Base-by-base conservation (phyloP, 2,329 filamentous ascomycete species). In the Fonsecaea monophora region DNA sequence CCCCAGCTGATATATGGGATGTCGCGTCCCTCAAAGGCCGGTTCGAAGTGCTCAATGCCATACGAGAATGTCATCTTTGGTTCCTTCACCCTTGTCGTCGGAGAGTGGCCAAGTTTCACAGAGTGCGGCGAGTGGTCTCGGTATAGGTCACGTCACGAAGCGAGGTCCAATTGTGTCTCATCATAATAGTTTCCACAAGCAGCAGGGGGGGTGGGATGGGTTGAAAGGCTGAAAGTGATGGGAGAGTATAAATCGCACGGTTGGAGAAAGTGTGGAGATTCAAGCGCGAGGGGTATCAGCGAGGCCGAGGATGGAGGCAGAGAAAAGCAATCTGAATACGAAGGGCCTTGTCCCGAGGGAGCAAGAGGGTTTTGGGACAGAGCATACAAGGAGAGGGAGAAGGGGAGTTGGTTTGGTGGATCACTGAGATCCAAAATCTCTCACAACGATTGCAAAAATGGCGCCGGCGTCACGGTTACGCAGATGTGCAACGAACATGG, bases 1-100 rank as follows among this genome's bases (percentile, higher is more conserved):
- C 83, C 83, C 70, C 82, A 82, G 53, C 81, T 82, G 57, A 86
- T 75, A 21, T 78, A 73, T 1, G 82, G 82, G 9, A 76, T 72
- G 69, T 74, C 75, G 8, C 71, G 59, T 4, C 35, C 53, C 12
- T 55, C 53, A 64, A 80, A 81, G 32, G 78, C 78, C 12, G 76
- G 74, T n/a, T 75, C 75, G 56, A 79, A 68, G 25, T 73, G 79
- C 71, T 79, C 77, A 40, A 64, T 64, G 60, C 64, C 63, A 38
- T 64, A 68, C 10, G 59, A 38, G 53, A 68, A 68, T 25, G 56
- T 32, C 67, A 68, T 68, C 45, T 50, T 50, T 25, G 3, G 45
- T 18, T 13, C 37, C 10, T 13, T 40, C 2, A 18, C 5, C 2
- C n/a, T 50, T 2, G 9, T 50, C 13, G 8, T 48, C 18, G 25